A percentile compares a stretch with the other conserved stretches of the same genome.
Evolutionary conservation across 352 stramenopile species (phyloP).

Genomic region (Thraustochytrium sp.): DNA sequence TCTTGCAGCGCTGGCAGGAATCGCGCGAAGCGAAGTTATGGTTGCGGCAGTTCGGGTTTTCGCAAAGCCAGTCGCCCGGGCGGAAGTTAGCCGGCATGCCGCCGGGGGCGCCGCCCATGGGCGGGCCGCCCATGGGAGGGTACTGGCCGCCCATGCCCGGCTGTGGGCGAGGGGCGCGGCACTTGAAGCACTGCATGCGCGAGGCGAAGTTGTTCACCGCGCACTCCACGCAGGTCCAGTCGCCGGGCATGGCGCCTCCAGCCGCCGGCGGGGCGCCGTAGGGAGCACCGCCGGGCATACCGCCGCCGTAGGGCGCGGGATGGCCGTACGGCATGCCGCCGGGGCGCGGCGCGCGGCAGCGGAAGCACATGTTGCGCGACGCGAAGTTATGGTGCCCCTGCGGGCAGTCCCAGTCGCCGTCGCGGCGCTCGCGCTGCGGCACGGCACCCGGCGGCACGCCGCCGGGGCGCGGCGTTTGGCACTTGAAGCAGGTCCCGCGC

Average conservation of each 20-base stretch:
- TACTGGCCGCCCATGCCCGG: neutral
- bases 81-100: neutral
- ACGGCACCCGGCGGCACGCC: neutral
- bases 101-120: neutral
- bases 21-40: conserved; percentile 32
- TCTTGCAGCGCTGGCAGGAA: neutral
- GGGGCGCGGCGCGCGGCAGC: neutral
- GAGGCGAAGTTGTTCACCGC: neutral
- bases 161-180: neutral
- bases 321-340: neutral
- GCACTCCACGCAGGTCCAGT: conserved; percentile 33
- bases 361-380: neutral
- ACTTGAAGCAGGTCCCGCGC: conserved; percentile 25
- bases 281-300: neutral
- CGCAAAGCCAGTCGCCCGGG: conserved; percentile 21
- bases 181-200: conserved; percentile 19
- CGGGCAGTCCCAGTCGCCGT: conserved; percentile 27
- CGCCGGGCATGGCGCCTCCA: neutral
- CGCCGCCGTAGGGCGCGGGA: neutral
- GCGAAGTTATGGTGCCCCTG: conserved; percentile 29
- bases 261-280: neutral
- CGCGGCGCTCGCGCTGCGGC: neutral
- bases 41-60: neutral
- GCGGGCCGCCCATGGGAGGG: neutral
- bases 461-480: conserved; percentile 7